phyloP scores from a whole-genome alignment of 2,329 filamentous ascomycete genomes.

The Podosphaera fusca region DNA sequence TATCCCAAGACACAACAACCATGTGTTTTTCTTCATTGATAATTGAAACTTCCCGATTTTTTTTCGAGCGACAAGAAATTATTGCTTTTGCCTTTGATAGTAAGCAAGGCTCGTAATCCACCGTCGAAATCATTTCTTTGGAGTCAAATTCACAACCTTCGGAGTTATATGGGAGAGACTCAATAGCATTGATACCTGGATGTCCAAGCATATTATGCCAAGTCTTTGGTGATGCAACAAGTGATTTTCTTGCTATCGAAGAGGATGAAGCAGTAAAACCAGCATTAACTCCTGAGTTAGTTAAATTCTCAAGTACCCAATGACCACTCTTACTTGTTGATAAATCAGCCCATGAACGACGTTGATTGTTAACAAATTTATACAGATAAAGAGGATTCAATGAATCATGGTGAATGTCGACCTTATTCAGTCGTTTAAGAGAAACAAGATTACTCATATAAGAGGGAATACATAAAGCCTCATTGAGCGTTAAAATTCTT shows the following conservation, averaged over 20 bases:
- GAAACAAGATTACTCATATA: neutral
- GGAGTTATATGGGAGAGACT: too few species aligned
- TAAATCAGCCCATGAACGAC: neutral
- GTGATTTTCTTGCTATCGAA: too few species aligned
- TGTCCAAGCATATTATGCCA: neutral
- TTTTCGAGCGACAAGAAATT: too few species aligned
- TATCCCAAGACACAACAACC: too few species aligned
- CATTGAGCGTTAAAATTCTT: neutral
- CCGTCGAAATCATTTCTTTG: too few species aligned
- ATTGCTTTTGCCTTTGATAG: too few species aligned
- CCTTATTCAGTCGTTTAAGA: neutral
- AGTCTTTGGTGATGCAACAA: neutral
- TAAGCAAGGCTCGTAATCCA: too few species aligned
- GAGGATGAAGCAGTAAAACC: neutral
- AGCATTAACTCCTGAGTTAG: neutral
- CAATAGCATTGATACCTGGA: too few species aligned
- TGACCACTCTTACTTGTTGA: neutral
- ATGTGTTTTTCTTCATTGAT: too few species aligned
- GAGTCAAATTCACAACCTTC: too few species aligned
- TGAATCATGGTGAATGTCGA: neutral
- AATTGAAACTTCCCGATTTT: too few species aligned
- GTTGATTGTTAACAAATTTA: neutral
- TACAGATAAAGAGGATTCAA: neutral
- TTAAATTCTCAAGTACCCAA: neutral
- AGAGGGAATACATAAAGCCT: neutral